phyloP scores from a whole-genome alignment of 805 yeast genomes.

The Sungouiozyma ichnusensis region DNA sequence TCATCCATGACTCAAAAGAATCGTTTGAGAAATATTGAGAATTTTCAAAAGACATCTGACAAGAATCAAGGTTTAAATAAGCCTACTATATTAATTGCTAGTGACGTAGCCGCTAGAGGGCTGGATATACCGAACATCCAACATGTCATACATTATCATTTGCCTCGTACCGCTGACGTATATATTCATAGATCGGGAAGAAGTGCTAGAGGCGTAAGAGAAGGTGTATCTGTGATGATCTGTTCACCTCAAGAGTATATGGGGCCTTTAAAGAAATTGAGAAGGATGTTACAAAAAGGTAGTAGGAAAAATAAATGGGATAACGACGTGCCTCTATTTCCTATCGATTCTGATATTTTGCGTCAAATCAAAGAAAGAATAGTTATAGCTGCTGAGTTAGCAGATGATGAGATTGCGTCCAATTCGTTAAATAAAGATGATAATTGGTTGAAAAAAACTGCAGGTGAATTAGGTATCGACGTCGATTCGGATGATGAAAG shows the following conservation, averaged over 20 bases:
- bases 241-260: slow-evolving; percentile 91
- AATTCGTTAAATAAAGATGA: slow-evolving; percentile 57
- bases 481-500: slow-evolving; percentile 49
- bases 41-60: slow-evolving; percentile 31
- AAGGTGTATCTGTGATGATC: slow-evolving; percentile 90
- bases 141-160: slow-evolving; percentile 92
- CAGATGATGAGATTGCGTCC: slow-evolving; percentile 56
- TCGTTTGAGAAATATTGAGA: slow-evolving; percentile 74
- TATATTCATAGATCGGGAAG: slow-evolving; percentile 95
- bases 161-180: slow-evolving; percentile 89
- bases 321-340: slow-evolving; percentile 55
- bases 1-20: slow-evolving; percentile 94
- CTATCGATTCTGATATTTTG: slow-evolving; percentile 66
- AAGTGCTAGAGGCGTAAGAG: slow-evolving; percentile 91
- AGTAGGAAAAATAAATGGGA: slow-evolving; percentile 32
- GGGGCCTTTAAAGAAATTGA: slow-evolving; percentile 72
- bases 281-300: slow-evolving; percentile 36
- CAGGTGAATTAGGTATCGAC: slow-evolving; percentile 84
- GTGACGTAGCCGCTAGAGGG: slow-evolving; percentile 98
- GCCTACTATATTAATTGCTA: slow-evolving; percentile 69
- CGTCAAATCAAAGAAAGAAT: slow-evolving; percentile 62
- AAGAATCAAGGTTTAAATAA: slow-evolving; percentile 33
- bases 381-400: slow-evolving; percentile 57
- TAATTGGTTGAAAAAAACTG: slow-evolving; percentile 80
- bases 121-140: slow-evolving; percentile 82